These are phyloP conservation scores for Cystobasidiopsis lactophilus DNA, from an alignment of 768 basidiomycete genomes.

Conservation along the genomic window DNA sequence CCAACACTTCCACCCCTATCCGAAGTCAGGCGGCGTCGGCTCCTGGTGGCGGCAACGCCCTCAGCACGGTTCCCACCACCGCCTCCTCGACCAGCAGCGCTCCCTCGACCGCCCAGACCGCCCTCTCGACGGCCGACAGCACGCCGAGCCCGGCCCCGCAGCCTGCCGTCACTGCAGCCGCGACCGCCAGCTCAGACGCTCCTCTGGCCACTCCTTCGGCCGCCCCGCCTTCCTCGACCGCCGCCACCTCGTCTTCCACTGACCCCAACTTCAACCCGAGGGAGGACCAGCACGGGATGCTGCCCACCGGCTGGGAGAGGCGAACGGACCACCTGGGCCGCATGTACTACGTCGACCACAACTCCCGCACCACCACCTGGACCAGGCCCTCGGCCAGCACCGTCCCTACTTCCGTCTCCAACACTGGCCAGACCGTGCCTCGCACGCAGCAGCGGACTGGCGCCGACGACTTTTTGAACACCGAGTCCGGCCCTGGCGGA, in stretches of 20 bases:
- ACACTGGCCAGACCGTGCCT: conserved; percentile 27
- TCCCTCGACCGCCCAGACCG: conserved; percentile 3
- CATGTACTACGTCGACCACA: conserved; percentile 97
- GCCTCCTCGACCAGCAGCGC: conserved; percentile 5
- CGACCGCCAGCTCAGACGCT: not conserved
- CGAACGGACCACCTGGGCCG: conserved; percentile 87
- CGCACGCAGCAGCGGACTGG: conserved; percentile 24
- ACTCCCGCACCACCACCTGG: conserved; percentile 93
- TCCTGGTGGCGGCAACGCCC: conserved; percentile 1
- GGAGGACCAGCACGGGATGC: conserved; percentile 75
- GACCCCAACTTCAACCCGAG: conserved; percentile 46
- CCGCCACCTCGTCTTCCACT: conserved; percentile 1
- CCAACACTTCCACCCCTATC: conserved; percentile 66
- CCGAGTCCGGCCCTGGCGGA: conserved; percentile 25
- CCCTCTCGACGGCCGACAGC: conserved; percentile 7
- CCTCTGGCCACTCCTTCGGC: conserved; percentile 17
- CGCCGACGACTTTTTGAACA: conserved; percentile 22
- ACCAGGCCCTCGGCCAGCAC: conserved; percentile 66
- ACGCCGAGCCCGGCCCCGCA: not conserved
- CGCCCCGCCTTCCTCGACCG: conserved; percentile 14
- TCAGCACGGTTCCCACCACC: conserved; percentile 3
- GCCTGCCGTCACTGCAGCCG: not conserved
- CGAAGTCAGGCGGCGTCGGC: conserved; percentile 19
- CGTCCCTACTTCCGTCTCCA: conserved; percentile 26
- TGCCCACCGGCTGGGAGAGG: conserved; percentile 87